Percentiles rank a stretch among this genome's conserved stretches.
Evolutionary conservation across 2,329 filamentous ascomycete genomes (phyloP).

Genomic region (Monilinia aucupariae): DNA sequence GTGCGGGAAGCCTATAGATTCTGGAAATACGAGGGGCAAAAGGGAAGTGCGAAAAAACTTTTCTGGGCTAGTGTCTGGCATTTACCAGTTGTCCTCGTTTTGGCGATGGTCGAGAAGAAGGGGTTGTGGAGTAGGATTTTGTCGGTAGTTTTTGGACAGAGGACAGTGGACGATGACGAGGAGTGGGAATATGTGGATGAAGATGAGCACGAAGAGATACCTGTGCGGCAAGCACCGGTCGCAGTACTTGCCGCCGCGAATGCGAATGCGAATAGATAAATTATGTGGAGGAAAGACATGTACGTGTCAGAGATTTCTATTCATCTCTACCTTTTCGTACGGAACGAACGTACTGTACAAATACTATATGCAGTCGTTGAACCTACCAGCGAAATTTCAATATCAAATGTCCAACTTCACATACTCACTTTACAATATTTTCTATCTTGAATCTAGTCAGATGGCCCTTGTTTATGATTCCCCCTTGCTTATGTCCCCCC

Average conservation of each 20-base stretch:
- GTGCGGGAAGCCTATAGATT: constrained; percentile 73
- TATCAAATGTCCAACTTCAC: neutral
- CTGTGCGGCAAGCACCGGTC: neutral
- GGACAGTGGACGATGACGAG: constrained; percentile 47
- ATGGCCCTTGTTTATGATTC: neutral
- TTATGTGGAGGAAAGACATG: neutral
- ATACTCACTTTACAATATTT: neutral
- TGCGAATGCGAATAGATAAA: neutral
- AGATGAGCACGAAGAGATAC: constrained; percentile 17
- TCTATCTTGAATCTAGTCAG: neutral
- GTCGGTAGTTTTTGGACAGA: constrained; percentile 57
- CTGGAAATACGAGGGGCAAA: constrained; percentile 70
- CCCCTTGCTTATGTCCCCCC: too few species aligned
- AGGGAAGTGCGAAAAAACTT: constrained; percentile 73
- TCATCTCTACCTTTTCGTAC: neutral
- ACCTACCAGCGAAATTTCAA: neutral
- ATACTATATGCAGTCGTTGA: neutral
- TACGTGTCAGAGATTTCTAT: neutral
- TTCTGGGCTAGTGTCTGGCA: constrained; percentile 99
- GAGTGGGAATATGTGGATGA: constrained; percentile 48
- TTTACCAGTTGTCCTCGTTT: constrained; percentile 79
- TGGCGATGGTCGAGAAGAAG: constrained; percentile 90
- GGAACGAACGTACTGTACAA: neutral
- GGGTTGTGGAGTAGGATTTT: constrained; percentile 84
- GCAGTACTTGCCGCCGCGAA: neutral